phyloP scores from a whole-genome alignment of 345 rosid genomes.

The Schrenkiella parvula region DNA sequence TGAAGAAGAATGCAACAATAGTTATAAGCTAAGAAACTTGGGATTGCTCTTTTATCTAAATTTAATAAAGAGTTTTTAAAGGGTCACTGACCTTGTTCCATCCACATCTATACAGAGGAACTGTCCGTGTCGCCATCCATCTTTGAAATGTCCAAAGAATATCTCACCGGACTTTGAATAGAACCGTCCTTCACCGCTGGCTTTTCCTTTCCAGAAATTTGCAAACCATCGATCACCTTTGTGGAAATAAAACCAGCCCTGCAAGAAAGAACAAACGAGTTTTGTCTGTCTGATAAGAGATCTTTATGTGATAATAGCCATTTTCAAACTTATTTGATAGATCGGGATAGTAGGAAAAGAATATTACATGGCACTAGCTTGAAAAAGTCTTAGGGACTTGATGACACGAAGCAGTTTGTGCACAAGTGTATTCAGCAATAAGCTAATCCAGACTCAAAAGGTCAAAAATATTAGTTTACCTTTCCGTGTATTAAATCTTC shows the following conservation, averaged over 20 bases:
- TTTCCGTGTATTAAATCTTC: slow-evolving; percentile 96
- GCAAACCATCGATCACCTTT: slow-evolving; percentile 91
- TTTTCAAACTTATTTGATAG: not conserved
- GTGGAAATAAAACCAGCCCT: slow-evolving; percentile 98
- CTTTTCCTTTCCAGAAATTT: slow-evolving; percentile 99
- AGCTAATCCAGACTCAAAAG: not conserved
- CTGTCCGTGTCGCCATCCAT: slow-evolving; percentile 86
- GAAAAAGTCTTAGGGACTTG: not conserved
- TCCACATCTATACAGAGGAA: slow-evolving; percentile 69
- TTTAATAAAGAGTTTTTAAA: not conserved
- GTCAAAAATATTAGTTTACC: slow-evolving; percentile 41
- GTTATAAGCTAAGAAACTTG: not conserved
- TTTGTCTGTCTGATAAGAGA: not conserved
- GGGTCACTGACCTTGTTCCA: slow-evolving; percentile 66
- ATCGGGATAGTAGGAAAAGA: not conserved
- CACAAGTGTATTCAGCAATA: not conserved
- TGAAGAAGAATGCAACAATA: slow-evolving; percentile 7
- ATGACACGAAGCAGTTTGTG: not conserved
- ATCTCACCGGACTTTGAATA: slow-evolving; percentile 80
- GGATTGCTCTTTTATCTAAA: not conserved
- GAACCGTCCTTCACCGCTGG: slow-evolving; percentile 90
- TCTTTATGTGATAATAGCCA: not conserved
- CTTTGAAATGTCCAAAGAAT: slow-evolving; percentile 79
- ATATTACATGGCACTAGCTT: not conserved
- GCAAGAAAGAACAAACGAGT: slow-evolving; percentile 15